Conservation (phyloP, 2,329 filamentous ascomycete genomes). For the Keithomyces neogunnii region DNA sequence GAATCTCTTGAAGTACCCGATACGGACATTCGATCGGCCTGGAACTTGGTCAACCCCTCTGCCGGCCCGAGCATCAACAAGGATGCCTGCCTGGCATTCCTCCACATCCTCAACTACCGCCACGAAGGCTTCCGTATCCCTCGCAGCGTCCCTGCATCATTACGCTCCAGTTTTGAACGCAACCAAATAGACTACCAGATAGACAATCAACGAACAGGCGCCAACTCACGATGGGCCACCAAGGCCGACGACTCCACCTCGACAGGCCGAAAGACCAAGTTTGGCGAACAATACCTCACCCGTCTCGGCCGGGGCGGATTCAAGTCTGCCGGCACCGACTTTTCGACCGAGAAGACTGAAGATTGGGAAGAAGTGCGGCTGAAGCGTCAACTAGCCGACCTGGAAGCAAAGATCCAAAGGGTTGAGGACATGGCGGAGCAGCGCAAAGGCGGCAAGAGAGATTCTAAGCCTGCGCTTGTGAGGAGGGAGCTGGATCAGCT, state of each 20-base stretch:
- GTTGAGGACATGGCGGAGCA: slow-evolving; percentile 68
- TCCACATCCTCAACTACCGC: slow-evolving; percentile 93
- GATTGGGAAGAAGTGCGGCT: slow-evolving; percentile 97
- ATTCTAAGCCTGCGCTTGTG: slow-evolving; percentile 80
- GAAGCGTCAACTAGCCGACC: slow-evolving; percentile 82
- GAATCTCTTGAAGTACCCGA: slow-evolving; percentile 66
- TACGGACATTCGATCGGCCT: slow-evolving; percentile 80
- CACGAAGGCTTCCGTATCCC: slow-evolving; percentile 95
- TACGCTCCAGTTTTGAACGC: slow-evolving; percentile 85
- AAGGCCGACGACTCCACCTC: slow-evolving; percentile 70
- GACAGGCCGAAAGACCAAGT: slow-evolving; percentile 90
- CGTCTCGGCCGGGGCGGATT: slow-evolving; percentile 78
- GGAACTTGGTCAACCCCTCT: slow-evolving; percentile 95
- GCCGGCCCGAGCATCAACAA: slow-evolving; percentile 79
- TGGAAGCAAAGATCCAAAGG: slow-evolving; percentile 79
- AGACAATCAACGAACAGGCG: slow-evolving; percentile 59
- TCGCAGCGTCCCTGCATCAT: slow-evolving; percentile 80
- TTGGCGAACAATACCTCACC: slow-evolving; percentile 92
- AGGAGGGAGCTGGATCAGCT: slow-evolving; percentile 92
- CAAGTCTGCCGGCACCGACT: slow-evolving; percentile 81
- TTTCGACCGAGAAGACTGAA: slow-evolving; percentile 74
- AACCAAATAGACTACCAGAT: slow-evolving; percentile 96
- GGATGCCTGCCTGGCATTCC: slow-evolving; percentile 86
- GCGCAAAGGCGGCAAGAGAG: slow-evolving; percentile 54
- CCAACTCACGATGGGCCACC: slow-evolving; percentile 68